Conservation (phyloP, 495 filamentous ascomycete species). For the Endocarpon pusillum region DNA sequence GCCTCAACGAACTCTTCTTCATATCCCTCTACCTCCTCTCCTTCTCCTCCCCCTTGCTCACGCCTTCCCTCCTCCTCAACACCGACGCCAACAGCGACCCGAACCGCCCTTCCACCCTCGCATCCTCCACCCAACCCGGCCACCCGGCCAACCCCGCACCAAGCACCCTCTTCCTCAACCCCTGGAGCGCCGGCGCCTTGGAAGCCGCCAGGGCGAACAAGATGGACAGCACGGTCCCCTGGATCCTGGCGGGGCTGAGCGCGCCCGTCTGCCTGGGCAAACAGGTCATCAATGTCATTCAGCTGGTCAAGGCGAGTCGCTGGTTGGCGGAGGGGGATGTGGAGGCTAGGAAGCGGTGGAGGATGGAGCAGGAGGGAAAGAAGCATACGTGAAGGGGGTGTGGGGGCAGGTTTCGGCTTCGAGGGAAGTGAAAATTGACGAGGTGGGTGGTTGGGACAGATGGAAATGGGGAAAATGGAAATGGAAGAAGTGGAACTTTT, state of each 20-base stretch:
- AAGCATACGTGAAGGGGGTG: too few relatives aligned
- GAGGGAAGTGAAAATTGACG: too few relatives aligned
- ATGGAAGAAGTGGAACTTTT: too few relatives aligned
- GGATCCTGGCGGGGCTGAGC: conserved; percentile 70
- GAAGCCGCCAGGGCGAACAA: conserved; percentile 88
- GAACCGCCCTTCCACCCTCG: conserved; percentile 28
- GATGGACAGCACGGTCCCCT: conserved; percentile 70
- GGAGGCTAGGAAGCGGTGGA: too few relatives aligned
- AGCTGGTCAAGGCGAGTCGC: conserved; percentile 81
- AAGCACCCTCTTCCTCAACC: conserved; percentile 55
- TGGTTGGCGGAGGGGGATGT: conserved; percentile 86
- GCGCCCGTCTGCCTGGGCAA: conserved; percentile 79
- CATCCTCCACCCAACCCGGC: conserved; percentile 42
- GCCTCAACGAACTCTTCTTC: conserved; percentile 88
- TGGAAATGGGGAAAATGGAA: too few relatives aligned
- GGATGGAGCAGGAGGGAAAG: too few relatives aligned
- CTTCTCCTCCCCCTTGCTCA: conserved; percentile 76
- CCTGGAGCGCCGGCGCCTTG: conserved; percentile 79
- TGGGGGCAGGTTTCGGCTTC: too few relatives aligned
- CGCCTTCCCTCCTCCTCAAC: conserved; percentile 56
- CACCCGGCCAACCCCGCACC: conserved; percentile 47
- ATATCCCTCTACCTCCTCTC: conserved; percentile 94
- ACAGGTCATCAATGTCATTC: conserved; percentile 85
- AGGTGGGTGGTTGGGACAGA: too few relatives aligned
- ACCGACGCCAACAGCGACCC: conserved; percentile 8